Conservation (phyloP, 2,329 filamentous ascomycete species). For the Aspergillus amoenus region DNA sequence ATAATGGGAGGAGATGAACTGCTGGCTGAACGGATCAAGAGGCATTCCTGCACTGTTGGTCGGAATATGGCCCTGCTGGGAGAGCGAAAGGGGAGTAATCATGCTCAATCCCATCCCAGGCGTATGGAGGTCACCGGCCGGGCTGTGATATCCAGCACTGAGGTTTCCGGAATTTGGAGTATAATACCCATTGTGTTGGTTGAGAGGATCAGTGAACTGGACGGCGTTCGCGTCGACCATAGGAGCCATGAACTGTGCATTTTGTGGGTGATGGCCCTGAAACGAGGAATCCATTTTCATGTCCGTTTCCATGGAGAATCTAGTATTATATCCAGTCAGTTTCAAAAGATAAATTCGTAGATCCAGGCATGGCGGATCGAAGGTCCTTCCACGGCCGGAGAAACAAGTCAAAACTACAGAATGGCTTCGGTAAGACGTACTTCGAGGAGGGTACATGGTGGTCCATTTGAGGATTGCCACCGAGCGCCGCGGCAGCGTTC, state of each 20-base stretch:
- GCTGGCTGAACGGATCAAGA: slow-evolving; percentile 66
- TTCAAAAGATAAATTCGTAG: background rate
- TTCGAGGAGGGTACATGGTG: slow-evolving; percentile 24
- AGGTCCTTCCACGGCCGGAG: background rate
- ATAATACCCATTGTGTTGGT: slow-evolving; percentile 80
- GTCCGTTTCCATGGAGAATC: slow-evolving; percentile 47
- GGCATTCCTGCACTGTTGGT: slow-evolving; percentile 59
- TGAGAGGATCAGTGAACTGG: slow-evolving; percentile 74
- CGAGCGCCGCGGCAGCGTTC: slow-evolving; percentile 24
- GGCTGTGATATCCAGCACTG: slow-evolving; percentile 74
- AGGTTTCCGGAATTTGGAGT: slow-evolving; percentile 81
- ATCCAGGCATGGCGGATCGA: background rate
- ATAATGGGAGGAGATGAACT: slow-evolving; percentile 58
- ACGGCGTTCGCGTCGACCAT: slow-evolving; percentile 83
- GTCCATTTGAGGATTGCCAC: slow-evolving; percentile 20
- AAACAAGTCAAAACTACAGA: too few species aligned
- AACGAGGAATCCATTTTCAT: slow-evolving; percentile 80
- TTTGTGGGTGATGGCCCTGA: slow-evolving; percentile 68
- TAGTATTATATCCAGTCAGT: slow-evolving; percentile 27
- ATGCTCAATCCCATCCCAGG: slow-evolving; percentile 72
- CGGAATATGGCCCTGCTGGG: slow-evolving; percentile 63
- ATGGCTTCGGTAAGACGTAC: slow-evolving; percentile 17
- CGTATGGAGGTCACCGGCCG: slow-evolving; percentile 84
- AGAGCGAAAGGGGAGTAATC: slow-evolving; percentile 78
- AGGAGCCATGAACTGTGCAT: slow-evolving; percentile 88